Evolutionary conservation across 2,329 filamentous ascomycete species (phyloP), one percentile per base, ranked within the genome.

Genomic region (Helotiales sp.): DNA sequence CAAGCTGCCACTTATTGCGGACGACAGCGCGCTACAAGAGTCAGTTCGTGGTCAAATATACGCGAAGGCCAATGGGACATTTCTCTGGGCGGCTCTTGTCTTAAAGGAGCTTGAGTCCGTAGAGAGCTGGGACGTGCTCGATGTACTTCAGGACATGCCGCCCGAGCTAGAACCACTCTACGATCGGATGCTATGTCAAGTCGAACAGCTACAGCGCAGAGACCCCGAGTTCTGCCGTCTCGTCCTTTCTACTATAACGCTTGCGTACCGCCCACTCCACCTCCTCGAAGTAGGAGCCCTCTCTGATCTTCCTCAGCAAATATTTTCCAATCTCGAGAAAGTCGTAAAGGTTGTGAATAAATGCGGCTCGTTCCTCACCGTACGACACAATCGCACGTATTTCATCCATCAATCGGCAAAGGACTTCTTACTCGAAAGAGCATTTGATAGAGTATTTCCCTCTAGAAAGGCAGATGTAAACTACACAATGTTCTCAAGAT

Each of bases 21-120:
- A 47, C 12, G 29, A 49, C 29, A 19, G 47, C 47, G 47, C 17
- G 29, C 47, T 49, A 33, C 47, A 22, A 22, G 29, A 47, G 19
- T 13, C 17, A 27, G 22, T 47, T 15, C 19, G 22, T 13, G 22
- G 13, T 15, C 13, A 36, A 8, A 12, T 36, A 15, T 15, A 36
- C 7, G 17, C 33, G 8, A 7, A 36, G 5, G 33, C 33, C 15
- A 5, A n/a, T 15, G 33, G 13, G 13, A 79, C 76, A 0, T 78
- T 78, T 53, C 73, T 79, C 29, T 79, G 74, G 76, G 76, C 76
- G 24, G 71, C 75, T 17, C 68, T 77, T 38, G 74, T 76, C 6
- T 75, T 67, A 55, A 22, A 62, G 27, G 50, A 59, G 31, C 55
- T 53, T 2, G 44, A 54, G 17, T 57, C 59, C 55, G 34, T 74